Conservation (phyloP, 192 early-diverging fungal species). For the Coemansia sp. region DNA sequence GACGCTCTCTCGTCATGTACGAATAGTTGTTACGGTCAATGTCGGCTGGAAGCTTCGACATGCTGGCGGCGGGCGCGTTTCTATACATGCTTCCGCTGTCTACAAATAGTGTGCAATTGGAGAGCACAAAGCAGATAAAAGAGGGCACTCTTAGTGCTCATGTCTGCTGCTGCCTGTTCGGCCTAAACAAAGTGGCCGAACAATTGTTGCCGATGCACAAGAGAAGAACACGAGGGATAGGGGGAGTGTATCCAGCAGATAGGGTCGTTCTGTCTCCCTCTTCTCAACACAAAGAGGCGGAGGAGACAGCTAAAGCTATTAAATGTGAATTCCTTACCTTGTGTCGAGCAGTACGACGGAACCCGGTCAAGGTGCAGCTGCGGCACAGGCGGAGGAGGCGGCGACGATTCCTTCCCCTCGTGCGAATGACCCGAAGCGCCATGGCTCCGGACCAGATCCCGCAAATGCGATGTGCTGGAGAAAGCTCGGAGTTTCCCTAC, state of each 20-base stretch:
- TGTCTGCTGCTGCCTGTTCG: background rate
- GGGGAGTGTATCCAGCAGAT: background rate
- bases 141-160: background rate
- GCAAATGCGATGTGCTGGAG: conserved; percentile 51
- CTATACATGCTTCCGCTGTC: conserved; percentile 6
- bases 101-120: conserved; percentile 6
- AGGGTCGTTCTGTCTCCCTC: background rate
- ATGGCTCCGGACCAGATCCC: conserved; percentile 45
- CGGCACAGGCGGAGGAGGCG: conserved; percentile 44
- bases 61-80: conserved; percentile 11
- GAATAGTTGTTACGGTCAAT: conserved; percentile 50
- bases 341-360: conserved; percentile 24
- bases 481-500: conserved; percentile 55
- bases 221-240: background rate
- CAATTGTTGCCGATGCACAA: background rate
- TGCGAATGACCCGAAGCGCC: conserved; percentile 13
- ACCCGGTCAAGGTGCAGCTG: conserved; percentile 22
- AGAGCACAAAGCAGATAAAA: background rate
- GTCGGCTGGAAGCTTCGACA: conserved; percentile 13
- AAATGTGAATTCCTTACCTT: conserved; percentile 17
- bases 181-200: background rate
- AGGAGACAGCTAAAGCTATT: background rate
- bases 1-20: conserved; percentile 44
- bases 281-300: background rate
- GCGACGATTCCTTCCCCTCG: conserved; percentile 19